A percentile compares a stretch with the other conserved stretches of the same genome.
phyloP scores from a whole-genome alignment of 192 early-diverging fungal genomes.

The Backusella parvicylindrica region DNA sequence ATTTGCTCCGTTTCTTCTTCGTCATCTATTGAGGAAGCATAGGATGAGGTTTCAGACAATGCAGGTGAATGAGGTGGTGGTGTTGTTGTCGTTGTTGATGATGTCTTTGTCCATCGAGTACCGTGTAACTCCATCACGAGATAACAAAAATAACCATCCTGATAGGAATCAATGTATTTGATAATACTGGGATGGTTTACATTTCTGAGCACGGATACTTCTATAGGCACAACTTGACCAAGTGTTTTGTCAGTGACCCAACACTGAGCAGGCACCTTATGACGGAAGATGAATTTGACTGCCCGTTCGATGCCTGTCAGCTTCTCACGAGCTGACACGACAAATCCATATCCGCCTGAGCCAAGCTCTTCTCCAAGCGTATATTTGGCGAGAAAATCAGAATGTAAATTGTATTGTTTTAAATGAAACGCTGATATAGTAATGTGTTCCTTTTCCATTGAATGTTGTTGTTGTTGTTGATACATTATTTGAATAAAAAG shows the following conservation, averaged over 20 bases:
- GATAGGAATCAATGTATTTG: constrained; percentile 48
- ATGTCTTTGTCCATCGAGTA: constrained; percentile 49
- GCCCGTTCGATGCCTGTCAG: constrained; percentile 52
- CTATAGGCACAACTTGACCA: constrained; percentile 54
- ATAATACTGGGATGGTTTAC: constrained; percentile 55
- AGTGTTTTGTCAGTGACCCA: constrained; percentile 52
- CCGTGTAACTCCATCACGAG: constrained; percentile 70
- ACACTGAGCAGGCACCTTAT: constrained; percentile 47
- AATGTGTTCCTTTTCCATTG: constrained; percentile 11
- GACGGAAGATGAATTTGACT: constrained; percentile 64
- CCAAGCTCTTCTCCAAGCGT: constrained; percentile 62
- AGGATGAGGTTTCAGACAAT: constrained; percentile 7
- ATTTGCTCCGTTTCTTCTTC: constrained; percentile 12
- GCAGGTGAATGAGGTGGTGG: constrained; percentile 2
- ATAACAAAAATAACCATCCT: constrained; percentile 52
- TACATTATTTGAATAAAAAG: background rate
- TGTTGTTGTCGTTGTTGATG: background rate
- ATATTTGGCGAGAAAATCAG: constrained; percentile 19
- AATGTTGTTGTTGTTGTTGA: background rate
- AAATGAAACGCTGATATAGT: background rate
- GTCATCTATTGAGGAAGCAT: background rate
- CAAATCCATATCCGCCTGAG: constrained; percentile 76
- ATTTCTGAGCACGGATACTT: constrained; percentile 57
- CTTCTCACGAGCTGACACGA: constrained; percentile 55
- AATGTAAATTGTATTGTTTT: background rate